Evolutionary conservation across 345 rosid genomes (phyloP).

Genomic region (Leavenworthia alabamica): DNA sequence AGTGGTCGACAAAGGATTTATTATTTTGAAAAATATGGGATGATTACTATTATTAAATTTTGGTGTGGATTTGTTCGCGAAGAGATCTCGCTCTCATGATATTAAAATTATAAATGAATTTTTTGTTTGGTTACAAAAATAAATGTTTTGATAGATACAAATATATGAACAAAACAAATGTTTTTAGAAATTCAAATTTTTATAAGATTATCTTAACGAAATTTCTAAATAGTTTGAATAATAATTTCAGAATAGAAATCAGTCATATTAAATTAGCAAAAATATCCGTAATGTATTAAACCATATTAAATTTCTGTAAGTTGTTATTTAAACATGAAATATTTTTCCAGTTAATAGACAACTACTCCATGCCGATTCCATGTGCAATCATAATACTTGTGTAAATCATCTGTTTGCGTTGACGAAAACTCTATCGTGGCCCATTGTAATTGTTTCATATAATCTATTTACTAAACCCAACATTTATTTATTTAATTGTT

Average conservation of each 20-base stretch:
- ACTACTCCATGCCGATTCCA: not conserved
- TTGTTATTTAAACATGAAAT: not conserved
- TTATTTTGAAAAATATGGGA: not conserved
- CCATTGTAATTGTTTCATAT: not conserved
- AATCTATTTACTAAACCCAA: not conserved
- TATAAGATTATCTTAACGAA: not conserved
- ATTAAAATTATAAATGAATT: too few relatives aligned
- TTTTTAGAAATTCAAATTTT: not conserved
- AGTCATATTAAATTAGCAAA: not conserved
- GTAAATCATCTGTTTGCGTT: slow-evolving; percentile 1
- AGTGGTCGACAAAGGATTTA: not conserved
- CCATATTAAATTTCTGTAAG: too few relatives aligned
- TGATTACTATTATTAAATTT: too few relatives aligned
- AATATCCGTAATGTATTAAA: not conserved
- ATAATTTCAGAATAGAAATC: not conserved
- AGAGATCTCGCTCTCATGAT: too few relatives aligned
- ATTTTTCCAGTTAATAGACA: not conserved
- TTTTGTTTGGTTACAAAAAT: too few relatives aligned
- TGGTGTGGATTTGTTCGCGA: too few relatives aligned
- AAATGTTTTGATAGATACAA: not conserved
- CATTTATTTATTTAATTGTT: not conserved
- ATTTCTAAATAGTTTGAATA: not conserved
- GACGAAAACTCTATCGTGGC: slow-evolving; percentile 17
- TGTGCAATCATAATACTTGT: slow-evolving; percentile 5
- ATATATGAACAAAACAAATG: not conserved